Percentiles rank a stretch among this genome's conserved stretches.
Conservation (phyloP, 2,329 filamentous ascomycete genomes). For the Albifimbria verrucaria region DNA sequence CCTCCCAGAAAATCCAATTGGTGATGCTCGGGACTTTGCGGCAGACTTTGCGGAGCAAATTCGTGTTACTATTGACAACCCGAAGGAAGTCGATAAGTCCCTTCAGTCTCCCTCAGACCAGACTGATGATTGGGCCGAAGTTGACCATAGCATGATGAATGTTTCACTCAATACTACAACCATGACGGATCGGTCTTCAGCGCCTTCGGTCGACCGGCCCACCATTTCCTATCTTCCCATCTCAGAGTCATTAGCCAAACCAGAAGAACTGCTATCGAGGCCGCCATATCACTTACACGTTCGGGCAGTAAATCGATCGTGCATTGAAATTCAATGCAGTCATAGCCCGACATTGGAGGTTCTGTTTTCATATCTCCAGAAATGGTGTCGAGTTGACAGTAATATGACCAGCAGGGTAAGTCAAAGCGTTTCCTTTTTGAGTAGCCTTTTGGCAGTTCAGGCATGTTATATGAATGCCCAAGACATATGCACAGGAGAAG, state of each 20-base stretch:
- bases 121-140: constrained; percentile 37
- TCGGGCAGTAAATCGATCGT: constrained; percentile 19
- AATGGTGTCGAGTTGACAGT: constrained; percentile 43
- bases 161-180: constrained; percentile 9
- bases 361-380: constrained; percentile 42
- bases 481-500: no score
- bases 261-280: constrained; percentile 42
- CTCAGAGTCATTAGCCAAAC: constrained; percentile 37
- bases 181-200: background rate
- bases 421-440: background rate
- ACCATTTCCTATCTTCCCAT: constrained; percentile 35
- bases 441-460: background rate
- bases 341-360: constrained; percentile 44
- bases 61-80: constrained; percentile 30
- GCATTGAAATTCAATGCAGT: constrained; percentile 42
- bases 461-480: no score
- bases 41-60: constrained; percentile 32
- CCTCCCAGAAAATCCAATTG: constrained; percentile 30
- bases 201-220: background rate
- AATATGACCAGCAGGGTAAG: constrained; percentile 31
- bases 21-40: constrained; percentile 29
- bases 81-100: constrained; percentile 7
- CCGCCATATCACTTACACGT: constrained; percentile 48
- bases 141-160: constrained; percentile 27
- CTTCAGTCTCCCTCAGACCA: constrained; percentile 8